Percentiles rank a stretch among this genome's conserved stretches.
phyloP scores from a whole-genome alignment of 768 basidiomycete species.

The Xerocomellus intermedius region DNA sequence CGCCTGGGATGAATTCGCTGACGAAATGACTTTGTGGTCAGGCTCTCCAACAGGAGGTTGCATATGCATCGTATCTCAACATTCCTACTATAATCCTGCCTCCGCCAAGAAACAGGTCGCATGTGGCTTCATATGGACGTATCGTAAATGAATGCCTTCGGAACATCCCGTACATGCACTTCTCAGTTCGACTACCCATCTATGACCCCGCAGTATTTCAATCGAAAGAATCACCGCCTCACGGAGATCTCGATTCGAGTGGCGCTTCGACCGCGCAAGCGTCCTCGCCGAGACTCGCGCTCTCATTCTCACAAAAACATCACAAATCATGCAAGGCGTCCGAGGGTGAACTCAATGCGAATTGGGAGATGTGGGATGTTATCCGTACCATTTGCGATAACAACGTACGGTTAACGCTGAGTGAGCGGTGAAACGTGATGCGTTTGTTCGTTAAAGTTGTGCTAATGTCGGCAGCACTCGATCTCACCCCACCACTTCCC shows the following conservation, averaged over 20 bases:
- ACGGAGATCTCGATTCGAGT: conserved; percentile 31
- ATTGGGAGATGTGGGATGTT: conserved; percentile 99
- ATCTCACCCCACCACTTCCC: conserved; percentile 87
- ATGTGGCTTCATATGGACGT: conserved; percentile 91
- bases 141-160: conserved; percentile 78
- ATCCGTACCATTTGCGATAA: conserved; percentile 90
- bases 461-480: conserved; percentile 62
- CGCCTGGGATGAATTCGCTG: conserved; percentile 8
- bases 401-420: conserved; percentile 66
- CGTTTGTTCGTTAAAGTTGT: background rate
- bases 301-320: conserved; percentile 25
- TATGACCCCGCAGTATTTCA: conserved; percentile 70
- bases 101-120: conserved; percentile 77
- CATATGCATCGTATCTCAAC: conserved; percentile 91
- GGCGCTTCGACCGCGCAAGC: conserved; percentile 21
- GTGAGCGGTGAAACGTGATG: conserved; percentile 53
- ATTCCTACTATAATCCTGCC: conserved; percentile 85
- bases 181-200: conserved; percentile 82
- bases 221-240: conserved; percentile 29
- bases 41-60: conserved; percentile 91
- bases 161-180: conserved; percentile 65
- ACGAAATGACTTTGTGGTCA: conserved; percentile 32
- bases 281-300: conserved; percentile 18
- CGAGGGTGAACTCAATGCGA: conserved; percentile 63
- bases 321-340: conserved; percentile 36